Evolutionary conservation across 139 green algal species (phyloP).

Genomic region (Zygnema circumcarinatum): DNA sequence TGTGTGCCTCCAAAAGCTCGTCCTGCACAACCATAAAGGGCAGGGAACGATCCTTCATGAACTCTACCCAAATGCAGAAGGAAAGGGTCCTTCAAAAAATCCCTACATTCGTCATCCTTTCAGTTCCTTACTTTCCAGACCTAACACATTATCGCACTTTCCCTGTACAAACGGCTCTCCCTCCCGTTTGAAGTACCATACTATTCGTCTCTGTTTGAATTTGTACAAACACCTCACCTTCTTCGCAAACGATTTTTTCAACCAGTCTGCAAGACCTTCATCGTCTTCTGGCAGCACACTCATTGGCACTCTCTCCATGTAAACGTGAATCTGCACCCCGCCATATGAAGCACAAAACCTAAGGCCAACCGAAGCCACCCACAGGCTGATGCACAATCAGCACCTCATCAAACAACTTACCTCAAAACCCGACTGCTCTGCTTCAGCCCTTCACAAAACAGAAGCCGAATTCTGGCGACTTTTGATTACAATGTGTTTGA

Average conservation of each 20-base stretch:
- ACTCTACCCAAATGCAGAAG: background rate
- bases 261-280: slow-evolving; percentile 28
- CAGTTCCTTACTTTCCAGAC: background rate
- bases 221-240: slow-evolving; percentile 30
- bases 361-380: background rate
- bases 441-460: too few relatives aligned
- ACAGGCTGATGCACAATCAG: background rate
- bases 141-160: too few relatives aligned
- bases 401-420: background rate
- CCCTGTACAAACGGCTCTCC: background rate
- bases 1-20: slow-evolving; percentile 16
- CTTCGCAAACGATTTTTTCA: slow-evolving; percentile 32
- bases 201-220: background rate
- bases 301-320: slow-evolving; percentile 24
- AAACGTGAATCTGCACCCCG: slow-evolving; percentile 29
- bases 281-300: slow-evolving; percentile 10
- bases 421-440: background rate
- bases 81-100: background rate
- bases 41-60: background rate
- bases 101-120: background rate
- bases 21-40: background rate
- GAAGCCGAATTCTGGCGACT: too few relatives aligned
- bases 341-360: background rate
- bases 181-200: background rate
- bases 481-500: too few relatives aligned